A percentile compares a stretch with the other conserved stretches of the same genome.
Conservation (phyloP, 805 yeast genomes). For the Kluyveromyces wickerhamii region DNA sequence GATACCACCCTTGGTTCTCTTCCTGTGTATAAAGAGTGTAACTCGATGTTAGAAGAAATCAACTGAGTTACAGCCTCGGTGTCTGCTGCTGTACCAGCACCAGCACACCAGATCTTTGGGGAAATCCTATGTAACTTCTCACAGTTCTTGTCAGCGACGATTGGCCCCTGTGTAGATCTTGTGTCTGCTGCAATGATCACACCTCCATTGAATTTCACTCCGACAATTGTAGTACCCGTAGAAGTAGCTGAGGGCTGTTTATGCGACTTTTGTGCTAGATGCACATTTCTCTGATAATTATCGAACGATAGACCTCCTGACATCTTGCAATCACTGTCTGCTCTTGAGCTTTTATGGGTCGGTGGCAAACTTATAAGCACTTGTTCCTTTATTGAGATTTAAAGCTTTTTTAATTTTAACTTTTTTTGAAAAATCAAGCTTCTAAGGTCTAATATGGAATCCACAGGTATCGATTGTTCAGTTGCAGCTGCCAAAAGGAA, state of each 20-base stretch:
- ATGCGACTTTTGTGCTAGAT: constrained; percentile 62
- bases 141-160: constrained; percentile 97
- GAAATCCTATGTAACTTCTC: constrained; percentile 87
- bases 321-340: too few species aligned
- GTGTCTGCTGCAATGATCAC: constrained; percentile 98
- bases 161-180: constrained; percentile 92
- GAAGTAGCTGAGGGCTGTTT: constrained; percentile 85
- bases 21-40: constrained; percentile 75
- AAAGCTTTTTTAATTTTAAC: background rate
- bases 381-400: background rate
- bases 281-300: constrained; percentile 83
- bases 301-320: constrained; percentile 87
- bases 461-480: too few species aligned
- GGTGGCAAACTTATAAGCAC: background rate
- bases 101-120: constrained; percentile 97
- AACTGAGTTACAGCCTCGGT: constrained; percentile 96
- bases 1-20: constrained; percentile 91
- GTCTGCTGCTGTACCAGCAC: constrained; percentile 99
- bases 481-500: too few species aligned
- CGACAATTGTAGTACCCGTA: constrained; percentile 99
- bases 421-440: background rate
- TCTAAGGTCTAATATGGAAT: background rate
- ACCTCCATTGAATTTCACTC: constrained; percentile 87
- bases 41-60: constrained; percentile 82
- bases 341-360: constrained; percentile 23